phyloP scores from a whole-genome alignment of 2,329 filamentous ascomycete species.

The Exophiala sp. region DNA sequence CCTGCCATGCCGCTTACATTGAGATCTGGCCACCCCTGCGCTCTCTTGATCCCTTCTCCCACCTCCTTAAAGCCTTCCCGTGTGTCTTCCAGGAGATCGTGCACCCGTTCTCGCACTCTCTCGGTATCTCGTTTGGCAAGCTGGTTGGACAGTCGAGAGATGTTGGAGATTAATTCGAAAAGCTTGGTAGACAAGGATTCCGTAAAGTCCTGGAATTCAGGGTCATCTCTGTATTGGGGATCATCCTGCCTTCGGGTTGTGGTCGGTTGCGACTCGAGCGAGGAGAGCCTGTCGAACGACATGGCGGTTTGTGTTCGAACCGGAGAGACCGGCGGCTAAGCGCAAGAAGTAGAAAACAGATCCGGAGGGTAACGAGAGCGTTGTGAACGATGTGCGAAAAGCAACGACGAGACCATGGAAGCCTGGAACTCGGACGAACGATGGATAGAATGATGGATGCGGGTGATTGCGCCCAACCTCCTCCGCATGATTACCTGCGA shows the following conservation, averaged over 20 bases:
- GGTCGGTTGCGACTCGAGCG: slow-evolving; percentile 72
- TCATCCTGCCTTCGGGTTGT: slow-evolving; percentile 63
- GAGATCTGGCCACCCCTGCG: slow-evolving; percentile 79
- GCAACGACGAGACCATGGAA: slow-evolving; percentile 5
- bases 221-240: slow-evolving; percentile 78
- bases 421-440: slow-evolving; percentile 8
- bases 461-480: slow-evolving; percentile 8
- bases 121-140: slow-evolving; percentile 86
- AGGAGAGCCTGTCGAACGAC: slow-evolving; percentile 86
- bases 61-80: slow-evolving; percentile 82
- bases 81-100: slow-evolving; percentile 79
- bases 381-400: neutral
- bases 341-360: neutral
- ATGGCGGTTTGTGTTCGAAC: slow-evolving; percentile 44
- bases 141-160: slow-evolving; percentile 76
- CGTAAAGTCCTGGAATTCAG: slow-evolving; percentile 79
- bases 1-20: slow-evolving; percentile 50
- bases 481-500: slow-evolving; percentile 2
- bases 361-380: neutral
- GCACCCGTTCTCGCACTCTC: slow-evolving; percentile 81
- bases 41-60: slow-evolving; percentile 87
- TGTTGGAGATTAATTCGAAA: slow-evolving; percentile 82
- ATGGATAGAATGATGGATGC: slow-evolving; percentile 1
- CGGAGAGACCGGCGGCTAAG: neutral
- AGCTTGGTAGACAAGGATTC: slow-evolving; percentile 80